phyloP scores from a whole-genome alignment of 306 rosid genomes.

The Elaeagnus macrophylla region DNA sequence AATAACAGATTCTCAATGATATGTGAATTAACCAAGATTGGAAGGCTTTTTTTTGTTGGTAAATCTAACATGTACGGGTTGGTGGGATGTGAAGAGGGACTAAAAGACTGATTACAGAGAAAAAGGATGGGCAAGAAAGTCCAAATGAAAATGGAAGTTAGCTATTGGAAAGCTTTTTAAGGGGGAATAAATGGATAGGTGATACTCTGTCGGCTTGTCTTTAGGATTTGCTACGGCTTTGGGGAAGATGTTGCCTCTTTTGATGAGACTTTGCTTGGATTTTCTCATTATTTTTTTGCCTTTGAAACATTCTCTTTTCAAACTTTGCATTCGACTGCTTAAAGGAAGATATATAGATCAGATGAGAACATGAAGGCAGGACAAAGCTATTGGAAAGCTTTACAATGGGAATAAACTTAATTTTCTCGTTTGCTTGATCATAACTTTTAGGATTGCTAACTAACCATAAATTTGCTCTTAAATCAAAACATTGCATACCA shows the following conservation, averaged over 20 bases:
- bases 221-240: slow-evolving; percentile 20
- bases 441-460: background rate
- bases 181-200: slow-evolving; percentile 29
- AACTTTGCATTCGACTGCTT: background rate
- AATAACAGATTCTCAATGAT: too few species aligned
- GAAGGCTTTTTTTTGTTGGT: too few species aligned
- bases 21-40: too few species aligned
- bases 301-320: background rate
- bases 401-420: background rate
- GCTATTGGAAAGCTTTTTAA: slow-evolving; percentile 33
- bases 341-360: background rate
- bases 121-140: slow-evolving; percentile 26
- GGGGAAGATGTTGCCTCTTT: slow-evolving; percentile 36
- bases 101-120: slow-evolving; percentile 17
- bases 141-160: slow-evolving; percentile 29
- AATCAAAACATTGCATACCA: background rate
- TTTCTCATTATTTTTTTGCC: slow-evolving; percentile 13
- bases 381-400: background rate
- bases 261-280: slow-evolving; percentile 20
- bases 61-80: slow-evolving; percentile 17
- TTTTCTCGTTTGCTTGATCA: background rate
- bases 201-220: slow-evolving; percentile 27
- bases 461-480: background rate
- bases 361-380: background rate
- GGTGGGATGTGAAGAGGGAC: slow-evolving; percentile 34